These are phyloP conservation scores for Fonsecaea pugnacius DNA, from an alignment of 2,329 filamentous ascomycete genomes.

Conservation along the genomic window DNA sequence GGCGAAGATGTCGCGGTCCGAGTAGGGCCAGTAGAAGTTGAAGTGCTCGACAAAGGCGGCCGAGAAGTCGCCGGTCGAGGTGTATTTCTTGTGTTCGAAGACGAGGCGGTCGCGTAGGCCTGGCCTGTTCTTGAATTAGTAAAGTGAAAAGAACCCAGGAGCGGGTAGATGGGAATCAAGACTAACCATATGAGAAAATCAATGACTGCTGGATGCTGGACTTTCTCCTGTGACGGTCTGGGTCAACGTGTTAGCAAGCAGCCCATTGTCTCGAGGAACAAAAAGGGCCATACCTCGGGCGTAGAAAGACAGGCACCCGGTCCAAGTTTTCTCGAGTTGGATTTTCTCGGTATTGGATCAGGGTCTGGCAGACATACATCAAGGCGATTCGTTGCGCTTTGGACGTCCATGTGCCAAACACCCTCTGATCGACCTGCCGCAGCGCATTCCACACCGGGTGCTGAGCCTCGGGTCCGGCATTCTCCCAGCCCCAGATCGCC, in stretches of 20 bases:
- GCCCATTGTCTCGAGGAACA: background rate
- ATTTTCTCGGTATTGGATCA: slow-evolving; percentile 34
- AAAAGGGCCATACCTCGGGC: slow-evolving; percentile 26
- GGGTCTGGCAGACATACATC: slow-evolving; percentile 36
- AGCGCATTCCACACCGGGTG: slow-evolving; percentile 35
- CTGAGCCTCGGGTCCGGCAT: slow-evolving; percentile 30
- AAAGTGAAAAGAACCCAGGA: too few relatives aligned
- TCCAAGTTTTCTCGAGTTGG: slow-evolving; percentile 34
- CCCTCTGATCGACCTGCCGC: slow-evolving; percentile 33
- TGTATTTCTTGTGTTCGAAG: slow-evolving; percentile 36
- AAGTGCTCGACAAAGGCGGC: slow-evolving; percentile 35
- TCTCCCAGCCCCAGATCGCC: slow-evolving; percentile 36
- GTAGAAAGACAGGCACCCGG: slow-evolving; percentile 32
- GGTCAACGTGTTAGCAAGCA: background rate
- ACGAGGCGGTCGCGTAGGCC: slow-evolving; percentile 35
- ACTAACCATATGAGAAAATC: slow-evolving; percentile 36
- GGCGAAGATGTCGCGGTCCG: slow-evolving; percentile 32
- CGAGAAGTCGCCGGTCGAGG: slow-evolving; percentile 32
- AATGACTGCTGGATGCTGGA: slow-evolving; percentile 36
- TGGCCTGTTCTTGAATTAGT: slow-evolving; percentile 14
- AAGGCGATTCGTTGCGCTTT: slow-evolving; percentile 34
- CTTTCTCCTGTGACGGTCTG: slow-evolving; percentile 34
- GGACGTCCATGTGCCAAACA: slow-evolving; percentile 36
- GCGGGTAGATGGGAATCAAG: background rate
- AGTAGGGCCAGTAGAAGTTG: slow-evolving; percentile 37